Base-by-base conservation (phyloP, 2,329 filamentous ascomycete genomes). In the Rhynchosporium agropyri region DNA sequence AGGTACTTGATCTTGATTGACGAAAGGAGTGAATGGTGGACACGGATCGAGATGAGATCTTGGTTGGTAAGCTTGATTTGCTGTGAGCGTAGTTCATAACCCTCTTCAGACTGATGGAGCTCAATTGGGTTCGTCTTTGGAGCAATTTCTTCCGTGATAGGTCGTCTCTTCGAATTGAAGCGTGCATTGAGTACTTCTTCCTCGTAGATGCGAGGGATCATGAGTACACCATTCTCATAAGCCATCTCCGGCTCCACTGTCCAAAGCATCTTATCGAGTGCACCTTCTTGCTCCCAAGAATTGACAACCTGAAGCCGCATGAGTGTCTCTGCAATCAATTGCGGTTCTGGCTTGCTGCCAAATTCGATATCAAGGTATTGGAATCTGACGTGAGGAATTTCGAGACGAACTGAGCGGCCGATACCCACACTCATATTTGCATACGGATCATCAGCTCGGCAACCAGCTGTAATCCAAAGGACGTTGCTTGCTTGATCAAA, bases 391-490 rank as follows among this genome's bases (percentile, higher is more conserved):
- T 68, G 28, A 13, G 67, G 66, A 4, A 50, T n/a, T 45, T 72
- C 68, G 3, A 36, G 26, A 3, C 38, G 9, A 3, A 64, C n/a
- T 20, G 42, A 43, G 3, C 68, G 61, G 0, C n/a, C 38, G 28
- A 71, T 42, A 2, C 65, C 68, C 45, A 69, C 28, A 12, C 20
- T 61, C 62, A 63, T 63, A 7, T 57, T 60, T 2, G 31, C 8
- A 43, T 68, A 69, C 6, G 70, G 69, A 6, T 68, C 28, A 9
- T 66, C 59, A 2, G 20, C 33, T 13, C 31, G 9, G n/a, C 20
- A 20, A 45, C 62, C 66, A 13, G 55, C 40, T 3, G 65, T 70
- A 15, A 70, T 38, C 70, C 69, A 72, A 20, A 72, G 58, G 12
- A 70, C 13, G 7, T 31, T 60, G 33, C 56, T 55, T 10, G 58